Conservation (phyloP, 208 protist genomes). For the Willaertia magna region DNA sequence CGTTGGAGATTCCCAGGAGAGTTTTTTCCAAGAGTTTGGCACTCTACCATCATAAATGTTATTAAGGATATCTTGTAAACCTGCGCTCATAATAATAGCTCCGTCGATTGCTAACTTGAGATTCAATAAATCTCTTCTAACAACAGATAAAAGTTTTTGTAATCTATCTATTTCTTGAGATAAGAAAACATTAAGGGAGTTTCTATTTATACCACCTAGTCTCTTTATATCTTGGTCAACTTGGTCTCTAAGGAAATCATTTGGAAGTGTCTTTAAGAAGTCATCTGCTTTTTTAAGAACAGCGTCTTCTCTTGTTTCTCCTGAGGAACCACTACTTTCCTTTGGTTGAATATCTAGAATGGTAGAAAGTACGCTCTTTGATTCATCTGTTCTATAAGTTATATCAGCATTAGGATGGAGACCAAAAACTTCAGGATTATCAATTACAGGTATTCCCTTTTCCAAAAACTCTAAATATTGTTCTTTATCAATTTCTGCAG, state of each 20-base stretch:
- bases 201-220: constrained; percentile 18
- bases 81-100: constrained; percentile 88
- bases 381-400: constrained; percentile 73
- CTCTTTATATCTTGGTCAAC: constrained; percentile 55
- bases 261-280: constrained; percentile 72
- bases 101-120: constrained; percentile 88
- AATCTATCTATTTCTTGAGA: constrained; percentile 88
- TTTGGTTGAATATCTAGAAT: constrained; percentile 91
- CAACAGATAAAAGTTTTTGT: constrained; percentile 51
- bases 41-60: constrained; percentile 88
- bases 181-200: constrained; percentile 88
- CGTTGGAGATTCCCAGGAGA: constrained; percentile 83
- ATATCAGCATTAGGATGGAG: constrained; percentile 92
- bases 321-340: constrained; percentile 56
- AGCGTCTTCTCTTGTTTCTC: constrained; percentile 76
- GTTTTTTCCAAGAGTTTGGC: constrained; percentile 78
- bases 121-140: constrained; percentile 70
- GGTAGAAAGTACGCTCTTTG: constrained; percentile 74
- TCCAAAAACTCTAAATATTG: constrained; percentile 61
- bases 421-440: constrained; percentile 90
- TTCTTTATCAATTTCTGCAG: constrained; percentile 5
- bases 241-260: constrained; percentile 68
- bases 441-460: constrained; percentile 79
- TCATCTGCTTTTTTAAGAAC: constrained; percentile 67
- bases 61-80: constrained; percentile 80